Evolutionary conservation across 371 early-diverging fungal species (phyloP).

Genomic region (Lichtheimia corymbifera): DNA sequence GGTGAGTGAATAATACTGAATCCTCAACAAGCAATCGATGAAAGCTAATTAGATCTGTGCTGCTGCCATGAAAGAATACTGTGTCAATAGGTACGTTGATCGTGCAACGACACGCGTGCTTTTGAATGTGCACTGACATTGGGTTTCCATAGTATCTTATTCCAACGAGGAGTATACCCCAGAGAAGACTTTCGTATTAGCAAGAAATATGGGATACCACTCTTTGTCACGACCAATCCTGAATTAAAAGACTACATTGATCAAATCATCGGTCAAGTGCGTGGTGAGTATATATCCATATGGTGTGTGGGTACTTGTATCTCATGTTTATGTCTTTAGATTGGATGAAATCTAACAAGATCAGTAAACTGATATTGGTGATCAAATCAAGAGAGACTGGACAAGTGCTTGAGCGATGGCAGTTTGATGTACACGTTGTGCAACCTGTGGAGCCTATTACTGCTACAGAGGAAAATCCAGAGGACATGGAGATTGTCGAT

Average conservation of each 20-base stretch:
- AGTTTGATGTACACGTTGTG: slow-evolving; percentile 76
- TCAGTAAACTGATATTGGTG: slow-evolving; percentile 83
- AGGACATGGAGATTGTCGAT: background rate
- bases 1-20: slow-evolving; percentile 9
- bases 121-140: background rate
- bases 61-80: slow-evolving; percentile 49
- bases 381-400: slow-evolving; percentile 79
- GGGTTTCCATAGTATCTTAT: slow-evolving; percentile 68
- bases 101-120: background rate
- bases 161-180: slow-evolving; percentile 88
- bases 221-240: slow-evolving; percentile 75
- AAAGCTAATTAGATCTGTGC: too few relatives aligned
- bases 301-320: too few relatives aligned
- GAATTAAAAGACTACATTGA: slow-evolving; percentile 71
- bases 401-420: slow-evolving; percentile 91
- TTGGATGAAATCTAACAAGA: slow-evolving; percentile 72
- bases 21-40: too few relatives aligned
- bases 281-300: slow-evolving; percentile 1
- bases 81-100: slow-evolving; percentile 71
- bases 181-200: slow-evolving; percentile 81
- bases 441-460: slow-evolving; percentile 22
- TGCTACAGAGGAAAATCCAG: slow-evolving; percentile 22
- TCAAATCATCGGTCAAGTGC: slow-evolving; percentile 73
- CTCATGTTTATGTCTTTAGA: slow-evolving; percentile 28
- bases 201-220: slow-evolving; percentile 81